Evolutionary conservation across 768 basidiomycete genomes (phyloP).

Genomic region (Royoungia palumana): DNA sequence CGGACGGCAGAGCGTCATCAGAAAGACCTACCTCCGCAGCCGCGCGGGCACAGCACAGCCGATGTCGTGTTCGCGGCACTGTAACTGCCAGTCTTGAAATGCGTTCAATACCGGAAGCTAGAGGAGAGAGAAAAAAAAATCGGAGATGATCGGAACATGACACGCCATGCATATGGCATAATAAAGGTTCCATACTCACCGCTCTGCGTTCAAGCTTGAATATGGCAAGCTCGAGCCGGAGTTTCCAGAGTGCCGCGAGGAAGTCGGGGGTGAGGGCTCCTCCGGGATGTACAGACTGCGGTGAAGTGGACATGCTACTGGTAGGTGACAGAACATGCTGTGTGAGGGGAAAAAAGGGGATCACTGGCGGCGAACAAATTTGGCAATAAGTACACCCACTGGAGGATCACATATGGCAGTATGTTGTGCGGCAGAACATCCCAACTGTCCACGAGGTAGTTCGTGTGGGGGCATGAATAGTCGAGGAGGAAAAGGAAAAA

Average conservation of each 20-base stretch:
- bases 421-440: neutral
- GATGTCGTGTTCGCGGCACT: neutral
- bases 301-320: neutral
- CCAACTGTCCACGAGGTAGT: neutral
- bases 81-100: constrained; percentile 5
- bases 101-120: constrained; percentile 23
- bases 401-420: neutral
- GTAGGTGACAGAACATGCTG: neutral
- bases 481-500: neutral
- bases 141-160: neutral
- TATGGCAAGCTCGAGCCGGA: constrained; percentile 17
- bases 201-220: constrained; percentile 21
- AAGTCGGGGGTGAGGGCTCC: constrained; percentile 5
- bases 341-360: neutral
- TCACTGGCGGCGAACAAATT: neutral
- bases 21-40: constrained; percentile 5
- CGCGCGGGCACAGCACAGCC: neutral
- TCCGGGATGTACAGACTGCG: neutral
- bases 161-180: neutral
- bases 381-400: constrained; percentile 2
- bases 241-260: constrained; percentile 16
- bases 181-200: constrained; percentile 9
- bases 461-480: constrained; percentile 7
- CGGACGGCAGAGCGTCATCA: too few species aligned
- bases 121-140: neutral